phyloP scores from a whole-genome alignment of 768 basidiomycete genomes.

The Lentinula sp. region DNA sequence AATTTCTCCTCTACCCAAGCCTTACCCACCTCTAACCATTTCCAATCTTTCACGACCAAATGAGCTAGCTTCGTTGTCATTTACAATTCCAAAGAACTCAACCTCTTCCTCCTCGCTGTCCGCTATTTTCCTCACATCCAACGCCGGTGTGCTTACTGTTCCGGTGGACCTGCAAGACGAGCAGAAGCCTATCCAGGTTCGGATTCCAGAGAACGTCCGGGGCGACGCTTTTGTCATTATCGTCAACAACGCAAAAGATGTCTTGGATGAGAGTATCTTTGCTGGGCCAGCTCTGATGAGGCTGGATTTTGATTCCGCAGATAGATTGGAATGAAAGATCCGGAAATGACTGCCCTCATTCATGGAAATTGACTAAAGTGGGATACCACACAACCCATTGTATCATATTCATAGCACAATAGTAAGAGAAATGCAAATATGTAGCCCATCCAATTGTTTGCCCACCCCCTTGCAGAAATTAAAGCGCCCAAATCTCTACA shows the following conservation, averaged over 20 bases:
- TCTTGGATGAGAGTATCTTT: slow-evolving; percentile 42
- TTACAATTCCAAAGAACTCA: slow-evolving; percentile 21
- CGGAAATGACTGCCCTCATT: too few species aligned
- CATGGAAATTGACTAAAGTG: too few species aligned
- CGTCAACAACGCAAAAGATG: slow-evolving; percentile 24
- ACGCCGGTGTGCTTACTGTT: slow-evolving; percentile 19
- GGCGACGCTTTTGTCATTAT: slow-evolving; percentile 51
- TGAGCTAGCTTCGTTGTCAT: slow-evolving; percentile 24
- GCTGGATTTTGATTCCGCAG: slow-evolving; percentile 27
- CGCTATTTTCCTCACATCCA: slow-evolving; percentile 30
- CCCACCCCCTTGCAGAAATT: too few species aligned
- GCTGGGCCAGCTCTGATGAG: slow-evolving; percentile 49
- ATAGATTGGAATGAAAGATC: slow-evolving; percentile 5
- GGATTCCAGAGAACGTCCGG: slow-evolving; percentile 34
- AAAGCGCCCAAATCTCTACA: too few species aligned
- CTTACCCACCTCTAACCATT: slow-evolving; percentile 35
- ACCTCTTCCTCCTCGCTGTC: slow-evolving; percentile 17
- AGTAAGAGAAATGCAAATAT: too few species aligned
- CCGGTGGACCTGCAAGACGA: slow-evolving; percentile 27
- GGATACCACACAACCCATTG: too few species aligned
- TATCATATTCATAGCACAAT: too few species aligned
- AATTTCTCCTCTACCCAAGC: slow-evolving; percentile 3
- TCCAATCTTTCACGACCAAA: slow-evolving; percentile 39
- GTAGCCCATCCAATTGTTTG: too few species aligned
- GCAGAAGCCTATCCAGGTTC: slow-evolving; percentile 18